Base-by-base conservation (phyloP, 495 filamentous ascomycete species). In the Glonium stellatum region DNA sequence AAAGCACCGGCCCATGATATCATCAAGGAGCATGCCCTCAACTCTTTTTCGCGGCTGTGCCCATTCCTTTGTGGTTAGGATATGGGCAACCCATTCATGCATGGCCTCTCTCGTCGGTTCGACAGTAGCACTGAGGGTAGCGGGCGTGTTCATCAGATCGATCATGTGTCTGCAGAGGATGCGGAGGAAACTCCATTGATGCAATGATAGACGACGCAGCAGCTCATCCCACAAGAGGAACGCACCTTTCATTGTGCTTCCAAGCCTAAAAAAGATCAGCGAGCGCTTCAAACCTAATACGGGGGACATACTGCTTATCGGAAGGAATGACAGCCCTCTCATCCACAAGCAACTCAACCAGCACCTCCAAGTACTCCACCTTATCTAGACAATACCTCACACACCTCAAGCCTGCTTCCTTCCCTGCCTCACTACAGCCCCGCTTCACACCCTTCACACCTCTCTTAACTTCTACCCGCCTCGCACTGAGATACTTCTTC, bases 141-240 rank as follows among this genome's bases (percentile, higher is more conserved):
- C 35, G 18, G 56, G 54, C 3, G 27, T 39, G 22, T 18, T 27
- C 19, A 71, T 46, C 10, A 22, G 3, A 18, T 60, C 34, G 35
- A 61, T 21, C 31, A 72, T 49, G 6, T 39, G 54, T 0, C 11
- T 12, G 1, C 63, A 4, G 36, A 73, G 59, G 13, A 13, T 35
- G 5, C 15, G 31, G 0, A 61, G 47, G 21, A 69, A 68, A 0
- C 11, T 21, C 2, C 18, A 36, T 25, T 58, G 47, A 2, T 41
- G 42, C 1, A 13, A 15, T 6, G 42, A 18, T 0, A 72, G 53
- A 4, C 35, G 31, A 15, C 23, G 37, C n/a, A 75, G 58, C 39
- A 73, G 48, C 1, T 60, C 63, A 27, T 65, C 56, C 71, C 71
- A 75, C n/a, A 75, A 48, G 0, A 67, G 41, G 54, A 69, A 73